Percentiles rank a stretch among this genome's conserved stretches.
These are phyloP conservation scores for Lasiodiplodia theobromae DNA, from an alignment of 2,329 filamentous ascomycete species.

Conservation along the genomic window DNA sequence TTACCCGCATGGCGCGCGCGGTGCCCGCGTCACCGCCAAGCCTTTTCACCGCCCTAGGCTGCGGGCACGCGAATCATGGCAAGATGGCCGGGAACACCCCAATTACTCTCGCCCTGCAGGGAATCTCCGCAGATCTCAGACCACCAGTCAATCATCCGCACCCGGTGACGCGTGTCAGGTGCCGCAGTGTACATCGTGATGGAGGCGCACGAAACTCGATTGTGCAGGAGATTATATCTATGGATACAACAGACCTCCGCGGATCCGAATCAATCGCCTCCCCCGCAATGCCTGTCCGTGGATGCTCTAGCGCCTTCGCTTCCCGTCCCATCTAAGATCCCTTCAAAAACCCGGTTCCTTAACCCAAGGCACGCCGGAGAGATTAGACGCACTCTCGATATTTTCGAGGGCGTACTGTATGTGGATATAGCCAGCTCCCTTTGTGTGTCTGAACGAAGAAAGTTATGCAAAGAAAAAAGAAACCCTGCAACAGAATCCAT, in stretches of 20 bases:
- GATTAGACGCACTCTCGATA: slow-evolving; percentile 27
- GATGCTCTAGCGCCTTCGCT: slow-evolving; percentile 25
- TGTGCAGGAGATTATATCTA: slow-evolving; percentile 24
- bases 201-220: slow-evolving; percentile 24
- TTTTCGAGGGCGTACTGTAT: slow-evolving; percentile 26
- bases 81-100: slow-evolving; percentile 6
- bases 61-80: slow-evolving; percentile 17
- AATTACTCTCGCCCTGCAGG: slow-evolving; percentile 6
- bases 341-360: slow-evolving; percentile 18
- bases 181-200: not conserved
- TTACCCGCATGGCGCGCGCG: slow-evolving; percentile 9
- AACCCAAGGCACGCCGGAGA: slow-evolving; percentile 25
- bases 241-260: slow-evolving; percentile 23
- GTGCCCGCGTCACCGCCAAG: not conserved
- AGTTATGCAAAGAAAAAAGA: slow-evolving; percentile 23
- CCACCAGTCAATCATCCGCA: slow-evolving; percentile 14
- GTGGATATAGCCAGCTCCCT: slow-evolving; percentile 26
- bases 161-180: slow-evolving; percentile 17
- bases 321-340: slow-evolving; percentile 18
- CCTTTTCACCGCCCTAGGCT: slow-evolving; percentile 12
- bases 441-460: slow-evolving; percentile 26
- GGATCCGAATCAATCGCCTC: slow-evolving; percentile 17
- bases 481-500: slow-evolving; percentile 16
- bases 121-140: slow-evolving; percentile 24
- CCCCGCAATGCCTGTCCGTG: slow-evolving; percentile 16